phyloP scores from a whole-genome alignment of 2,329 filamentous ascomycete species.

The Periconia sp. region DNA sequence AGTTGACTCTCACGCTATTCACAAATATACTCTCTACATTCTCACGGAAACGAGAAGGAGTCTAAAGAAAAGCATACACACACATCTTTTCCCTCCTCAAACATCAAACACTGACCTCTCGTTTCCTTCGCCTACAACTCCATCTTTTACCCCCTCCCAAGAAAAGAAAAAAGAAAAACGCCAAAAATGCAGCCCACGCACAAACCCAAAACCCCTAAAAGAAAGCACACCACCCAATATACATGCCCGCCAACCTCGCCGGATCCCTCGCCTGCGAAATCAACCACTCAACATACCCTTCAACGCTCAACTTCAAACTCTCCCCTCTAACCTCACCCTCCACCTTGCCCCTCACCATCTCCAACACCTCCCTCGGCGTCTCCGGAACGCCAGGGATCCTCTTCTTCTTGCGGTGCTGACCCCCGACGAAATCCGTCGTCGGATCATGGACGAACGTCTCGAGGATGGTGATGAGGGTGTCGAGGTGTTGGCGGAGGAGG shows the following conservation, averaged over 20 bases:
- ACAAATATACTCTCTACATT: too few species aligned
- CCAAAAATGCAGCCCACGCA: not conserved
- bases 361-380: conserved; percentile 78
- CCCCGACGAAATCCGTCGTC: conserved; percentile 81
- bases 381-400: conserved; percentile 60
- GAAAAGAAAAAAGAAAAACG: too few species aligned
- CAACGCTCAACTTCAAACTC: conserved; percentile 88
- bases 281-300: conserved; percentile 95
- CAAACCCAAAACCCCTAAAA: conserved; percentile 46
- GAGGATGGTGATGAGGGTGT: conserved; percentile 94
- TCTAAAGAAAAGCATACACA: not conserved
- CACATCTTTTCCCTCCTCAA: not conserved
- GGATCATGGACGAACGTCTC: conserved; percentile 98
- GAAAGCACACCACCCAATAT: conserved; percentile 88
- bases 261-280: conserved; percentile 84
- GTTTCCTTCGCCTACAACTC: not conserved
- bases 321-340: conserved; percentile 81
- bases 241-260: conserved; percentile 85
- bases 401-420: conserved; percentile 60
- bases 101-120: not conserved
- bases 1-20: too few species aligned
- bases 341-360: conserved; percentile 85
- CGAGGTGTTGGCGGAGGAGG: conserved; percentile 85
- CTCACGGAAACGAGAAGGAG: too few species aligned
- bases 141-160: not conserved